These are phyloP conservation scores for Apophysomyces ossiformis DNA, from an alignment of 371 early-diverging fungal genomes.

Conservation along the genomic window DNA sequence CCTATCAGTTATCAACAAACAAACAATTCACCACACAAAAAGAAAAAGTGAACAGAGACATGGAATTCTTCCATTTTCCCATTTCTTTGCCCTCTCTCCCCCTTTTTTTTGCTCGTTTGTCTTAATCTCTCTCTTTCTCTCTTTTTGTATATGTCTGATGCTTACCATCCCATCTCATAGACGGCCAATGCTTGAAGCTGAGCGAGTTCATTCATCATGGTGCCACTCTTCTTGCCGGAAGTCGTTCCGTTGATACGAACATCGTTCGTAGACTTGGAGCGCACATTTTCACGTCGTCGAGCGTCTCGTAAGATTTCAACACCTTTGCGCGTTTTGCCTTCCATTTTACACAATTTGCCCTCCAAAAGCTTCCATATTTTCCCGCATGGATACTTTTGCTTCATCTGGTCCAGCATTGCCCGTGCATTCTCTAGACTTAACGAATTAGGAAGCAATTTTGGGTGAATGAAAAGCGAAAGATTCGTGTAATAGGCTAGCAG, in stretches of 20 bases:
- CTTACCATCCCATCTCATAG: slow-evolving; percentile 57
- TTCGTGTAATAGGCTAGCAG: slow-evolving; percentile 53
- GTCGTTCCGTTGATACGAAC: slow-evolving; percentile 14
- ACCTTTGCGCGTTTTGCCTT: slow-evolving; percentile 45
- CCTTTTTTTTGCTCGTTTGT: too few relatives aligned
- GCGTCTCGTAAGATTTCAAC: slow-evolving; percentile 50
- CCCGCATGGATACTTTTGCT: slow-evolving; percentile 36
- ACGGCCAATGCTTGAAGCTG: slow-evolving; percentile 51
- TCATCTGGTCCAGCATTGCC: slow-evolving; percentile 43
- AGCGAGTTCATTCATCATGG: slow-evolving; percentile 33
- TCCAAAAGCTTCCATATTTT: slow-evolving; percentile 52
- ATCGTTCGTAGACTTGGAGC: neutral
- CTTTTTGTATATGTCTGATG: neutral
- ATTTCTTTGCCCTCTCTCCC: too few relatives aligned
- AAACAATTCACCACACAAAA: too few relatives aligned
- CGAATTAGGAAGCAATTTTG: slow-evolving; percentile 43
- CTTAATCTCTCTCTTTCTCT: too few relatives aligned
- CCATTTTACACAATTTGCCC: slow-evolving; percentile 52
- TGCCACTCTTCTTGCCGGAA: slow-evolving; percentile 1
- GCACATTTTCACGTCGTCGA: slow-evolving; percentile 31
- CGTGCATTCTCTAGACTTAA: slow-evolving; percentile 39
- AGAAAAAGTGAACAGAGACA: too few relatives aligned
- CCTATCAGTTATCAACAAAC: neutral
- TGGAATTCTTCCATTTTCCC: too few relatives aligned
- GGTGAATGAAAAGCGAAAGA: slow-evolving; percentile 51